Percentiles rank a stretch among this genome's conserved stretches.
Conservation (phyloP, 169 alveolate genomes). For the Cryptosporidium ryanae region DNA sequence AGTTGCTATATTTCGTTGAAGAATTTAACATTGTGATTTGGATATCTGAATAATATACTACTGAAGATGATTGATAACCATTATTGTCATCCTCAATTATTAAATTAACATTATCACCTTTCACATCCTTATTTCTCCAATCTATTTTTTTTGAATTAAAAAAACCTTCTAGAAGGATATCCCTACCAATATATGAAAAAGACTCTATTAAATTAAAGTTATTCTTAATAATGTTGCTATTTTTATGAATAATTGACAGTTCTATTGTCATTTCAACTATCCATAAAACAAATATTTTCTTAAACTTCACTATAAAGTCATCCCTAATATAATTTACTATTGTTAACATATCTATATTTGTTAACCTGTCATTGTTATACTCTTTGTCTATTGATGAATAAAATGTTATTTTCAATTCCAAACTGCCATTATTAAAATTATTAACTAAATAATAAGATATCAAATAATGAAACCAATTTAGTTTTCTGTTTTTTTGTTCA, state of each 20-base stretch:
- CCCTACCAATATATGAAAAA: constrained; percentile 47
- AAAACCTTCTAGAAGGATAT: constrained; percentile 33
- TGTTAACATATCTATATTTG: neutral
- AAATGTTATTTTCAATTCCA: constrained; percentile 28
- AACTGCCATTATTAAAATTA: constrained; percentile 2
- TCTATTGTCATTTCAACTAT: constrained; percentile 56
- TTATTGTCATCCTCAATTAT: neutral
- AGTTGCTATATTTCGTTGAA: constrained; percentile 9
- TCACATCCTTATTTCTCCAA: constrained; percentile 31
- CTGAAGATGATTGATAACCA: neutral
- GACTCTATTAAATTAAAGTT: neutral
- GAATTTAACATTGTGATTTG: constrained; percentile 28
- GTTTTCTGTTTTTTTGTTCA: neutral
- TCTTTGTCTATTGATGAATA: constrained; percentile 28
- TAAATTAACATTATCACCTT: neutral
- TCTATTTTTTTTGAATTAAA: neutral
- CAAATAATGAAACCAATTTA: constrained; percentile 26
- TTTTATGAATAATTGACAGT: constrained; percentile 28
- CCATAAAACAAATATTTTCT: constrained; percentile 11
- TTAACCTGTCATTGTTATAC: constrained; percentile 6
- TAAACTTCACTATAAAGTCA: constrained; percentile 3
- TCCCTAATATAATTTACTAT: constrained; percentile 10
- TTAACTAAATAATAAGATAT: constrained; percentile 2
- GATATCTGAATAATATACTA: constrained; percentile 26
- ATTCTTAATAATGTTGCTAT: neutral